These are phyloP conservation scores for Macrophomina pseudophaseolina DNA, from an alignment of 2,329 filamentous ascomycete species.

Conservation along the genomic window DNA sequence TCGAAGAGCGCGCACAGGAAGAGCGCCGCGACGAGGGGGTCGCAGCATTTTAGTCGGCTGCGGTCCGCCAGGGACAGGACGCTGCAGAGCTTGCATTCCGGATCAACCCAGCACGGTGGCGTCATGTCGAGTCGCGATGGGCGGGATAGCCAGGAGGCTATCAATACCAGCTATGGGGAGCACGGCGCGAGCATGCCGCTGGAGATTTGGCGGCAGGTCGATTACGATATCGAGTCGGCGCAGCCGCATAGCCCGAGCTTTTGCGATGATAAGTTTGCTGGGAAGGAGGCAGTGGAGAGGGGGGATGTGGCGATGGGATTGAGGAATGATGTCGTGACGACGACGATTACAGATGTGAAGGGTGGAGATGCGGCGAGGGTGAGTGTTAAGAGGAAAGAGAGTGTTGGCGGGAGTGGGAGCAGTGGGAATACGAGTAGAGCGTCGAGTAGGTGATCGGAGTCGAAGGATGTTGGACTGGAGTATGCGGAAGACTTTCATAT, in stretches of 20 bases:
- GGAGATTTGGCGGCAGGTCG: conserved; percentile 27
- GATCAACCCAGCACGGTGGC: not conserved
- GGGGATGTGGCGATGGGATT: not conserved
- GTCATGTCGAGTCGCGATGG: not conserved
- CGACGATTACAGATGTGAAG: conserved; percentile 1
- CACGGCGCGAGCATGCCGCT: conserved; percentile 8
- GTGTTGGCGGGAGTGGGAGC: not conserved
- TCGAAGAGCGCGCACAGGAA: not conserved
- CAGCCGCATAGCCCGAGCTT: not conserved
- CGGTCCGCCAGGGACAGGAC: conserved; percentile 9
- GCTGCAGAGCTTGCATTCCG: conserved; percentile 3
- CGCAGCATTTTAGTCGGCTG: conserved; percentile 7
- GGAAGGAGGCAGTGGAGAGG: not conserved
- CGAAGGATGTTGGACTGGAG: no score
- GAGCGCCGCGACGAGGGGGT: not conserved
- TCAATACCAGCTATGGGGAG: conserved; percentile 2
- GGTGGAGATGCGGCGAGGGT: not conserved
- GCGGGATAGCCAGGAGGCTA: conserved; percentile 20
- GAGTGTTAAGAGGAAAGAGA: not conserved
- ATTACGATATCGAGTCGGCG: conserved; percentile 25
- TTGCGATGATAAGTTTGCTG: not conserved
- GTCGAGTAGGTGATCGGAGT: conserved; percentile 6
- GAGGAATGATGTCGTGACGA: not conserved
- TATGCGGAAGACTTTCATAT: not conserved
- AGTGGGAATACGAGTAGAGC: not conserved